These are phyloP conservation scores for Schoenoplectus tabernaemontani DNA, from an alignment of 202 grass and related monocot genomes.

Conservation along the genomic window DNA sequence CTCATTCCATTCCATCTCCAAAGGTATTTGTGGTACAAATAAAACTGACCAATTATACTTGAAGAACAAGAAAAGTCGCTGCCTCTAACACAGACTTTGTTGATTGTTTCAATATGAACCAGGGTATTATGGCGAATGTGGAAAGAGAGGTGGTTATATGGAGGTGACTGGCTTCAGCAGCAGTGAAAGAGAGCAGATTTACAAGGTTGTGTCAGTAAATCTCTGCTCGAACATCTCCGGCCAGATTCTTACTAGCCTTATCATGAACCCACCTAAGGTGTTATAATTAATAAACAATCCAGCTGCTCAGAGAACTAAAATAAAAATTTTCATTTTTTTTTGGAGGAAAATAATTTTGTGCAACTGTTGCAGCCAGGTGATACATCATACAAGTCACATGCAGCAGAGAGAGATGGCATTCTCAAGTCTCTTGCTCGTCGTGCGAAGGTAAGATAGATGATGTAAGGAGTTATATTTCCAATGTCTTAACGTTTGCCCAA, in stretches of 20 bases:
- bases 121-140: slow-evolving; percentile 64
- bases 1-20: slow-evolving; percentile 71
- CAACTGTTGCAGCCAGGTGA: slow-evolving; percentile 46
- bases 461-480: not conserved
- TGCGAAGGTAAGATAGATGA: slow-evolving; percentile 33
- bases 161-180: slow-evolving; percentile 51
- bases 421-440: slow-evolving; percentile 50
- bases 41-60: not conserved
- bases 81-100: not conserved
- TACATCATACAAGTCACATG: slow-evolving; percentile 54
- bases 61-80: not conserved
- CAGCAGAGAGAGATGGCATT: slow-evolving; percentile 44
- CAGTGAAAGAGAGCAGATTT: slow-evolving; percentile 44
- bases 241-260: slow-evolving; percentile 46
- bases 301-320: not conserved
- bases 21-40: slow-evolving; percentile 39
- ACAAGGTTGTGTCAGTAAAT: slow-evolving; percentile 59
- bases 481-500: slow-evolving; percentile 5
- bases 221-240: slow-evolving; percentile 57
- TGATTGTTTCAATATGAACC: not conserved
- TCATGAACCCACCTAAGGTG: slow-evolving; percentile 68
- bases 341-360: slow-evolving; percentile 14
- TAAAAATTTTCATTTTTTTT: not conserved
- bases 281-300: not conserved
- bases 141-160: slow-evolving; percentile 58